Conservation (phyloP, 257 asterid genomes). For the Solanum corneliomulleri region DNA sequence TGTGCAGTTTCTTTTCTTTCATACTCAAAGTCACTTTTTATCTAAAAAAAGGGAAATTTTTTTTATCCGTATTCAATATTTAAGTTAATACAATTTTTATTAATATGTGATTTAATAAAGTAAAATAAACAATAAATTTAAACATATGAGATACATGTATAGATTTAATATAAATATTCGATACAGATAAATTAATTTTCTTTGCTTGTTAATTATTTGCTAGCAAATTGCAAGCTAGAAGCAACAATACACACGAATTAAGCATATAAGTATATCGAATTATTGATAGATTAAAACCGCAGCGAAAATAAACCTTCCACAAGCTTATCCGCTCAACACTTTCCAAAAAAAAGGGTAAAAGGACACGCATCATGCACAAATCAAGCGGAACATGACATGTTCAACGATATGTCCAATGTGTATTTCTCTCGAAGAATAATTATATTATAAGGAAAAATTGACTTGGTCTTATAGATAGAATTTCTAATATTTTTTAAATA, state of each 20-base stretch:
- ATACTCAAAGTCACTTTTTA: not conserved
- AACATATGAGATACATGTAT: no score
- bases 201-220: not conserved
- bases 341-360: not conserved
- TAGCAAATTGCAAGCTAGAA: not conserved
- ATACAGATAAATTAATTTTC: no score
- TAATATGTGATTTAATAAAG: no score
- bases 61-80: no score
- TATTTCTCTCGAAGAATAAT: rapidly evolving
- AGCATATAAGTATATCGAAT: not conserved
- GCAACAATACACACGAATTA: not conserved
- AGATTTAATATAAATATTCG: no score
- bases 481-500: no score
- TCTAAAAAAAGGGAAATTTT: no score
- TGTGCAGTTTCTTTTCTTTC: not conserved
- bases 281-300: not conserved
- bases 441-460: no score
- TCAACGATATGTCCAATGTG: not conserved
- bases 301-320: not conserved
- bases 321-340: not conserved
- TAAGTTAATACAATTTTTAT: no score
- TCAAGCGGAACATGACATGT: not conserved
- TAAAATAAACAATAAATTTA: no score
- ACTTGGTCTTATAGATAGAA: not conserved
- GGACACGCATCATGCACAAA: not conserved